Conservation (phyloP, 768 basidiomycete species). For the Pleurotus cornucopiae region DNA sequence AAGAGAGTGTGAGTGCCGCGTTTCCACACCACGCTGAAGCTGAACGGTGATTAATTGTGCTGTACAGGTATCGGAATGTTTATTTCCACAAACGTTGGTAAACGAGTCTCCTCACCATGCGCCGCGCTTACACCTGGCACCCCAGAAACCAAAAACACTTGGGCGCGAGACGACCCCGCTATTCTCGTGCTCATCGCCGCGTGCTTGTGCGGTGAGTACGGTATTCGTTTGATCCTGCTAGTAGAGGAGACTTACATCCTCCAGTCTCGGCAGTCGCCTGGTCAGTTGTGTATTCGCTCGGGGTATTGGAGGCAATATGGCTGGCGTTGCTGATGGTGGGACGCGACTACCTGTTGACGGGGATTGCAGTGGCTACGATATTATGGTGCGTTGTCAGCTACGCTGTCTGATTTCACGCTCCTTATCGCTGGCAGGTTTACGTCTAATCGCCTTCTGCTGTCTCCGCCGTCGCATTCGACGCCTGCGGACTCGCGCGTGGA, state of each 20-base stretch:
- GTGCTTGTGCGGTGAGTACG: conserved; percentile 63
- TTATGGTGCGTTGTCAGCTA: conserved; percentile 53
- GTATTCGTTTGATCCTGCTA: background rate
- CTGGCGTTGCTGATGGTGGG: conserved; percentile 80
- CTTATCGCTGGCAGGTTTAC: conserved; percentile 45
- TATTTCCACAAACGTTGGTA: conserved; percentile 93
- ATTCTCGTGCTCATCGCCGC: conserved; percentile 83
- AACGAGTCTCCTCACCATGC: too few species aligned
- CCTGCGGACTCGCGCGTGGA: conserved; percentile 72
- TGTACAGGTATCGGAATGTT: conserved; percentile 81
- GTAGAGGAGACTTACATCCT: background rate
- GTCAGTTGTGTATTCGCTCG: conserved; percentile 78
- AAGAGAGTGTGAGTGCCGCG: conserved; percentile 82
- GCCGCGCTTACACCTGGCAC: background rate
- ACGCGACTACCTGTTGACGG: conserved; percentile 82
- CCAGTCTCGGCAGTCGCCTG: conserved; percentile 81
- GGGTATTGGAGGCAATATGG: conserved; percentile 48
- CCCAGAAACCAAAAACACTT: conserved; percentile 94
- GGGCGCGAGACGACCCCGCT: conserved; percentile 97
- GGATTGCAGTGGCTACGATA: conserved; percentile 68
- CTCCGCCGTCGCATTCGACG: conserved; percentile 69
- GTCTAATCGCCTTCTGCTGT: conserved; percentile 66
- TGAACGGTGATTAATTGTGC: background rate
- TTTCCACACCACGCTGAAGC: too few species aligned
- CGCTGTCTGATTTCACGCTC: background rate